Percentiles rank a stretch among this genome's conserved stretches.
These are phyloP conservation scores for Phytophthora citrophthora DNA, from an alignment of 352 stramenopile genomes.

Conservation along the genomic window DNA sequence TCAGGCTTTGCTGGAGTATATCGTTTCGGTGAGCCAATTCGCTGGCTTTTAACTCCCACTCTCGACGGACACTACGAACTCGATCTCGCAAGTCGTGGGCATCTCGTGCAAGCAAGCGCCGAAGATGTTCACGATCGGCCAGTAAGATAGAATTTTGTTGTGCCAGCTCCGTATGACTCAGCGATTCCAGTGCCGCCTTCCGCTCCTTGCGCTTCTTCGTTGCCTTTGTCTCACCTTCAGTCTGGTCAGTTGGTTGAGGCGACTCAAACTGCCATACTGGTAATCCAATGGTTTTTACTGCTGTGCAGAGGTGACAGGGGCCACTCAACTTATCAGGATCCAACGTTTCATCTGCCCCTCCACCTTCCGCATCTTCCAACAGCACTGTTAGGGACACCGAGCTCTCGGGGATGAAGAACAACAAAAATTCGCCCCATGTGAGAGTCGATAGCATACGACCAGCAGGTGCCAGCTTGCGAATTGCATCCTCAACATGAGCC, in stretches of 20 bases:
- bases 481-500: constrained; percentile 43
- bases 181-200: constrained; percentile 10
- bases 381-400: constrained; percentile 21
- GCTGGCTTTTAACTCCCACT: constrained; percentile 55
- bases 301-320: constrained; percentile 19
- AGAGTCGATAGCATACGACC: constrained; percentile 30
- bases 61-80: constrained; percentile 39
- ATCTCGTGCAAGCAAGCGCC: constrained; percentile 45
- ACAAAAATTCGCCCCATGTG: constrained; percentile 81
- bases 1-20: constrained; percentile 27
- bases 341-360: background rate
- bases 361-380: constrained; percentile 4
- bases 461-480: constrained; percentile 35
- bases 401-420: constrained; percentile 66
- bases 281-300: constrained; percentile 9
- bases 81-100: constrained; percentile 50
- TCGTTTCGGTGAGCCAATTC: constrained; percentile 52
- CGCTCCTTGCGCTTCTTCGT: constrained; percentile 18
- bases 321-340: background rate
- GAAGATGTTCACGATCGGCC: constrained; percentile 53
- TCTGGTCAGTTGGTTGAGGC: constrained; percentile 5
- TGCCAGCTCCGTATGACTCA: constrained; percentile 59
- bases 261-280: constrained; percentile 15
- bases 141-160: constrained; percentile 42
- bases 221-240: background rate